phyloP scores from a whole-genome alignment of 306 rosid species.

The Mimosa bimucronata region DNA sequence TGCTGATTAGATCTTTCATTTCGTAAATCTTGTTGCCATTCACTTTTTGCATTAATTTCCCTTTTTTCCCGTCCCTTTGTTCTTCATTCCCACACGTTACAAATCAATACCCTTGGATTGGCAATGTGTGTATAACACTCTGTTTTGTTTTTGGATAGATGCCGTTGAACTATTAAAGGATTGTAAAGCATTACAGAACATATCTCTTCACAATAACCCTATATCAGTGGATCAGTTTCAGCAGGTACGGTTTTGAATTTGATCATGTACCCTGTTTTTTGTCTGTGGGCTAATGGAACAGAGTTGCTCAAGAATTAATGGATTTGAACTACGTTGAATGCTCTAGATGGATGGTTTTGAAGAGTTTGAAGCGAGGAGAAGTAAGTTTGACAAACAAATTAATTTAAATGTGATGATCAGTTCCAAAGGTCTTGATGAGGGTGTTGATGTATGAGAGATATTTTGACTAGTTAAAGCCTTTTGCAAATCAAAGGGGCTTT shows the following conservation, averaged over 20 bases:
- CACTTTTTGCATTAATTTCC: background rate
- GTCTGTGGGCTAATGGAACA: background rate
- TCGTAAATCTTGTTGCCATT: background rate
- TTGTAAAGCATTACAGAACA: slow-evolving; percentile 86
- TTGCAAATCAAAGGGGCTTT: slow-evolving; percentile 11
- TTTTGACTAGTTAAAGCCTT: slow-evolving; percentile 2
- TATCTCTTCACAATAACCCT: slow-evolving; percentile 91
- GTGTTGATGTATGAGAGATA: slow-evolving; percentile 73
- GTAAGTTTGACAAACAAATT: slow-evolving; percentile 93
- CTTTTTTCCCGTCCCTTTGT: background rate
- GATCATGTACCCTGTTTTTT: background rate
- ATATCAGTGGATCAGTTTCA: slow-evolving; percentile 92
- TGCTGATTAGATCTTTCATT: slow-evolving; percentile 6
- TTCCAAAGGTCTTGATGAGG: slow-evolving; percentile 93
- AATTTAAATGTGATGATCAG: slow-evolving; percentile 90
- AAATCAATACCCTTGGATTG: slow-evolving; percentile 9
- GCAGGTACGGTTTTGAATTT: slow-evolving; percentile 57
- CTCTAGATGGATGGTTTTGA: slow-evolving; percentile 87
- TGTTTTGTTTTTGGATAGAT: slow-evolving; percentile 54
- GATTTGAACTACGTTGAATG: slow-evolving; percentile 25
- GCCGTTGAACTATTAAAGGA: slow-evolving; percentile 77
- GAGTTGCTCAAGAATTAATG: slow-evolving; percentile 27
- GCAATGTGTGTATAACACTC: background rate
- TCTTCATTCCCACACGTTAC: background rate
- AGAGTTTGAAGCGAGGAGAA: slow-evolving; percentile 92